Conservation (phyloP, 1,284 basidiomycete genomes). For the Sutorius eximius region DNA sequence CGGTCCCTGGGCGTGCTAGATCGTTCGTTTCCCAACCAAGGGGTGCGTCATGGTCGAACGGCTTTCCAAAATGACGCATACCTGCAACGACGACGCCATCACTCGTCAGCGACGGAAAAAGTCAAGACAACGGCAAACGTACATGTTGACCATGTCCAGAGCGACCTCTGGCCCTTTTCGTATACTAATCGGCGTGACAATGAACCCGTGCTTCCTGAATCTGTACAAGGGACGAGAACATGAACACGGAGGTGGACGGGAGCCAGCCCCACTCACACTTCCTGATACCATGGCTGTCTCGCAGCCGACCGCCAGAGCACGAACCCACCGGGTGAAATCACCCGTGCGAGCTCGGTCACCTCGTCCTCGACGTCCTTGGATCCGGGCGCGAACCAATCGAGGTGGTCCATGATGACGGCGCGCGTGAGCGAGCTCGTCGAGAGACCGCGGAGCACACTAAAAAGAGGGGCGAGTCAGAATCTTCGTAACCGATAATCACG, state of each 20-base stretch:
- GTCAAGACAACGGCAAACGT: constrained; percentile 12
- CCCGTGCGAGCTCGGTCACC: constrained; percentile 60
- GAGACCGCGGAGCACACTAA: constrained; percentile 60
- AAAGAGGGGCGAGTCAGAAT: background rate
- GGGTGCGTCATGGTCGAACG: constrained; percentile 21
- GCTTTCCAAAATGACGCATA: constrained; percentile 38
- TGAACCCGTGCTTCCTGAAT: constrained; percentile 50
- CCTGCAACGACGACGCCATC: constrained; percentile 10
- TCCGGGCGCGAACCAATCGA: constrained; percentile 73
- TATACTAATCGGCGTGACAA: constrained; percentile 45
- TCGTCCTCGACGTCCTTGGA: constrained; percentile 63
- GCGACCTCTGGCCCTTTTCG: constrained; percentile 44
- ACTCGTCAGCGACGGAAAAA: background rate
- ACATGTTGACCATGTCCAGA: constrained; percentile 70
- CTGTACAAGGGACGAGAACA: constrained; percentile 9
- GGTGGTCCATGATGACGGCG: constrained; percentile 78
- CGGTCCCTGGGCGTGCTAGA: background rate
- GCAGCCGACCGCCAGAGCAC: constrained; percentile 75
- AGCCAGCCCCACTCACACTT: constrained; percentile 42
- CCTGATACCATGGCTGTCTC: constrained; percentile 73
- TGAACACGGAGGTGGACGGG: background rate
- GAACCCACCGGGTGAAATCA: constrained; percentile 60
- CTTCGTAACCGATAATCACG: background rate
- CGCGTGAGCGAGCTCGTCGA: constrained; percentile 56
- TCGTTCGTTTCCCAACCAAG: background rate